Percentiles rank a stretch among this genome's conserved stretches.
These are phyloP conservation scores for Pichia sp. DNA, from an alignment of 1,139 yeast genomes.

Conservation along the genomic window DNA sequence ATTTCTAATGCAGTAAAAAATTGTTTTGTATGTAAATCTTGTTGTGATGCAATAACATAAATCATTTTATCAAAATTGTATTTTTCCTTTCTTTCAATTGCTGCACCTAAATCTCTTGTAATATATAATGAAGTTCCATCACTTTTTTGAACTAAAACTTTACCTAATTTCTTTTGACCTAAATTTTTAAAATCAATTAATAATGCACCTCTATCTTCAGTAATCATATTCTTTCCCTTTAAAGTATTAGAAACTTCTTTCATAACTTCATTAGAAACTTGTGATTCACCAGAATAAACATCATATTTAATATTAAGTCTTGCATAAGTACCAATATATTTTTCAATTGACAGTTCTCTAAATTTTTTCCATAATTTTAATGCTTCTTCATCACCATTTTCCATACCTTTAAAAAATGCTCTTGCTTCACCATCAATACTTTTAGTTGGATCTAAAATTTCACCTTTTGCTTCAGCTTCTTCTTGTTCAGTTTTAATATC, in stretches of 20 bases:
- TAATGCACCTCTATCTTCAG: conserved; percentile 88
- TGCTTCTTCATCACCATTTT: conserved; percentile 83
- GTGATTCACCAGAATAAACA: conserved; percentile 91
- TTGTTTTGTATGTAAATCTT: conserved; percentile 90
- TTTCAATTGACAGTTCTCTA: conserved; percentile 83
- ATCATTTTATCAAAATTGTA: conserved; percentile 93
- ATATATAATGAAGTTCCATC: conserved; percentile 94
- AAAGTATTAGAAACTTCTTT: conserved; percentile 56
- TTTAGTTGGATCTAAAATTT: conserved; percentile 43
- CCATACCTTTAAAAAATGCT: conserved; percentile 84
- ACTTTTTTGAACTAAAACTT: conserved; percentile 85
- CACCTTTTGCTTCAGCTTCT: conserved; percentile 38
- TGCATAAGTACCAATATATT: conserved; percentile 80
- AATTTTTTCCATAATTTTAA: conserved; percentile 77
- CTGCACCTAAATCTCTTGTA: conserved; percentile 97
- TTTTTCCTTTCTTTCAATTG: conserved; percentile 78
- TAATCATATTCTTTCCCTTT: conserved; percentile 63
- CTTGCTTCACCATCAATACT: conserved; percentile 79
- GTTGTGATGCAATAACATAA: conserved; percentile 93
- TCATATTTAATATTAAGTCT: conserved; percentile 88
- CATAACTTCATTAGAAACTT: conserved; percentile 74
- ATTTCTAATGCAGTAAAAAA: conserved; percentile 91
- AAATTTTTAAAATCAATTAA: conserved; percentile 79
- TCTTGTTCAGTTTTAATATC: conserved; percentile 62
- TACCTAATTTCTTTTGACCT: conserved; percentile 83